Percentiles rank a stretch among this genome's conserved stretches.
These are phyloP conservation scores for Fusarium concolor DNA, from an alignment of 2,329 filamentous ascomycete species.

Conservation along the genomic window DNA sequence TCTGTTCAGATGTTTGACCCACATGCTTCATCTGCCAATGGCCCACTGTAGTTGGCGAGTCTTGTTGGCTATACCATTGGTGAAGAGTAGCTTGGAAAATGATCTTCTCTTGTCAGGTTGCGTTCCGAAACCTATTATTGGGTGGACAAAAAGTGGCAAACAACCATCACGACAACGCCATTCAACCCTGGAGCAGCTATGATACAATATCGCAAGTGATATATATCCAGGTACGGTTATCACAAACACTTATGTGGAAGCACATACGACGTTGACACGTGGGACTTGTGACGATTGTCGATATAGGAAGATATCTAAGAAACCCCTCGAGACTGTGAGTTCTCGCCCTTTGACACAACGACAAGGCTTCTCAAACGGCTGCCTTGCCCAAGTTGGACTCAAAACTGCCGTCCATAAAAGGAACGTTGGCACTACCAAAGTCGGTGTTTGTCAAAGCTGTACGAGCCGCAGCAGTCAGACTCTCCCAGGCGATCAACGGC, in stretches of 20 bases:
- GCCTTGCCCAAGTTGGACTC: conserved; percentile 39
- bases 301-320: neutral
- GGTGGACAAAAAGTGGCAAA: conserved; percentile 9
- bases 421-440: conserved; percentile 58
- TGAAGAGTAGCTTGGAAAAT: neutral
- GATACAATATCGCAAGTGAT: neutral
- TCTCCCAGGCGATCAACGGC: conserved; percentile 60
- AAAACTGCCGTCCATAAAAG: conserved; percentile 53
- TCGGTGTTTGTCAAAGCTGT: conserved; percentile 54
- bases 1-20: conserved; percentile 11
- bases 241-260: neutral
- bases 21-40: conserved; percentile 33
- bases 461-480: conserved; percentile 51
- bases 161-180: conserved; percentile 5
- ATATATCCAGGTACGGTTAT: neutral
- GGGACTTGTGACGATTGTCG: neutral
- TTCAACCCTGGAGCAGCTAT: conserved; percentile 1
- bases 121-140: neutral
- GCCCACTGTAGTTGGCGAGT: conserved; percentile 22
- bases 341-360: neutral
- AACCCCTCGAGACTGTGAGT: neutral
- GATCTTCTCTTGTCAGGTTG: neutral
- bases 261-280: neutral
- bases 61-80: conserved; percentile 6
- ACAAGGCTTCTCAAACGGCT: conserved; percentile 6